Conservation (phyloP, 2,329 filamentous ascomycete genomes). For the Ophiobolus disseminans region DNA sequence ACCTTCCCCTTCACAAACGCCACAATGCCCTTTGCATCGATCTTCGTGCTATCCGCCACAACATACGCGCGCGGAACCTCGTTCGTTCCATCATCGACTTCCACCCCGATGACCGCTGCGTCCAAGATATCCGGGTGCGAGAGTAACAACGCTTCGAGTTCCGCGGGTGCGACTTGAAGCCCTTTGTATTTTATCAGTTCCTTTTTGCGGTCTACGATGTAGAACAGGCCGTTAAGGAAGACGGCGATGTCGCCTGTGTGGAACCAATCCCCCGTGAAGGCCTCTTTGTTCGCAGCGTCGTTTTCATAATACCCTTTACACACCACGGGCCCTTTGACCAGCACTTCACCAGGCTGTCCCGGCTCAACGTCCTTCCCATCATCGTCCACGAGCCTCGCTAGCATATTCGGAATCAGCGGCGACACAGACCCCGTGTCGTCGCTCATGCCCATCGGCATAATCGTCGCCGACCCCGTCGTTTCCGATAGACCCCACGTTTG, state of each 20-base stretch:
- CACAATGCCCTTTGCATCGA: slow-evolving; percentile 39
- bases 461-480: slow-evolving; percentile 58
- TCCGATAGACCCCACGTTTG: slow-evolving; percentile 68
- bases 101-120: slow-evolving; percentile 56
- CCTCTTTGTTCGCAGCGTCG: slow-evolving; percentile 33
- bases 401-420: slow-evolving; percentile 51
- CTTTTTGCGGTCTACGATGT: slow-evolving; percentile 54
- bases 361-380: slow-evolving; percentile 39
- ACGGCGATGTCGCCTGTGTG: slow-evolving; percentile 49
- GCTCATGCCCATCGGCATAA: slow-evolving; percentile 50
- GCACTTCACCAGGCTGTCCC: slow-evolving; percentile 42
- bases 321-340: slow-evolving; percentile 46
- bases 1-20: slow-evolving; percentile 42
- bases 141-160: slow-evolving; percentile 56
- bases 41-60: slow-evolving; percentile 45
- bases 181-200: slow-evolving; percentile 60
- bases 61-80: slow-evolving; percentile 55
- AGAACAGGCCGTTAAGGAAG: slow-evolving; percentile 48
- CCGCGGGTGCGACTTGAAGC: slow-evolving; percentile 58
- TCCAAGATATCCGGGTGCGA: slow-evolving; percentile 52
- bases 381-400: slow-evolving; percentile 45
- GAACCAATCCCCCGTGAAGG: slow-evolving; percentile 47
- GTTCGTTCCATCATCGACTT: slow-evolving; percentile 44
- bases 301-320: slow-evolving; percentile 51
- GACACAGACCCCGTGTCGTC: slow-evolving; percentile 59